Evolutionary conservation across 176 grass and related monocot species (phyloP), one percentile per base, ranked within the genome.

Genomic region (Lolium multiflorum): DNA sequence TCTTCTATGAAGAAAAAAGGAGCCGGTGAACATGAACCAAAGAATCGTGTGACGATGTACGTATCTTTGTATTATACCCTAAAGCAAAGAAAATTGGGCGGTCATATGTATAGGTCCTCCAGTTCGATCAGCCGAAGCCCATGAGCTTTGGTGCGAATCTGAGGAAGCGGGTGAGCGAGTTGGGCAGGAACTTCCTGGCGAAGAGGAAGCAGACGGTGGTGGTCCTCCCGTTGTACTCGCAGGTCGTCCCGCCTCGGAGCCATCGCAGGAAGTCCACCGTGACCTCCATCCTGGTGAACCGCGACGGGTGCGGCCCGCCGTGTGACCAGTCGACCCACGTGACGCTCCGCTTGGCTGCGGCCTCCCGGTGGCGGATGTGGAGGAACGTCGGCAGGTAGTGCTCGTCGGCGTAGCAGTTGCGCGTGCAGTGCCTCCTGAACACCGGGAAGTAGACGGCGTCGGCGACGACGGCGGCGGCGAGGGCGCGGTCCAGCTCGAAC

Each of bases 251-350:
- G 13, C 61, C 26, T 43, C 41, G 6, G 81, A 77, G 76, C 87
- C 87, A 82, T 12, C 68, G 49, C 13, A 96, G 80, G 78, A 96
- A 93, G 0, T 93, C 87, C 3, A 89, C 73, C 2, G 91, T 93
- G 39, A 96, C 91, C 63, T 91, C 87, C 65, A 84, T 71, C 60
- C 89, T 85, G 1, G 83, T 81, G 81, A 89, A 96, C 87, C 87
- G 5, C 0, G 91, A 85, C 3, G 94, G 91, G 68, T 96, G 91
- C 35, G 94, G 82, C 0, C 94, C 94, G 0, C 91, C 89, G 22
- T 13, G 92, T 2, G 94, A 96, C 94, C 91, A 96, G 31, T 96
- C 87, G 0, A 96, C 94, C 94, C 94, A 96, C 25, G 91, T 96
- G 12, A 96, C 9, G 13, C 50, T 91, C 26, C 87, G 83, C 60